Conservation (phyloP, 2,329 filamentous ascomycete genomes). For the Didymella pomorum region DNA sequence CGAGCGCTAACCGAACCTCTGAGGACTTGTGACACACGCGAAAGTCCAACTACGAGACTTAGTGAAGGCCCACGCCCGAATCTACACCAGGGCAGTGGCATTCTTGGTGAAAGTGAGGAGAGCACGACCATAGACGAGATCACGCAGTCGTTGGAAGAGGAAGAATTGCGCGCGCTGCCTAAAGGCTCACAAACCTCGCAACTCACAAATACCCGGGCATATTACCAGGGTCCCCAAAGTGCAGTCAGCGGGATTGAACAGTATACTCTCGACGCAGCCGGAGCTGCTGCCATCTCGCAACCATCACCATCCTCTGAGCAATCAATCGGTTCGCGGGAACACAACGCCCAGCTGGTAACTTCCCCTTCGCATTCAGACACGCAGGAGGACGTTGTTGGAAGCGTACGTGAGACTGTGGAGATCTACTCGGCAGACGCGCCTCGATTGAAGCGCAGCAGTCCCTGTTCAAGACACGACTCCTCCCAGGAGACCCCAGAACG, state of each 20-base stretch:
- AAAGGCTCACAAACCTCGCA: not conserved
- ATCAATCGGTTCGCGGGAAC: slow-evolving; percentile 24
- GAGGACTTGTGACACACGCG: not conserved
- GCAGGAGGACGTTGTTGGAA: slow-evolving; percentile 28
- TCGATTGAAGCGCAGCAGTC: slow-evolving; percentile 7
- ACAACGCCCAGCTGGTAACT: slow-evolving; percentile 39
- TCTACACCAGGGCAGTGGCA: not conserved
- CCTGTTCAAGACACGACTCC: slow-evolving; percentile 42
- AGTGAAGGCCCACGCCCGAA: not conserved
- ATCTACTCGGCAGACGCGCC: not conserved
- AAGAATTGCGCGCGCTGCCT: not conserved
- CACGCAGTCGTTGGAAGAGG: not conserved
- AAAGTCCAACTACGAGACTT: not conserved
- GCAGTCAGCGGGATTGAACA: not conserved
- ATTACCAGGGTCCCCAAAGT: not conserved
- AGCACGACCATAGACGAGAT: slow-evolving; percentile 19
- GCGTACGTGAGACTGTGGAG: slow-evolving; percentile 31
- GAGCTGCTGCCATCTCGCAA: slow-evolving; percentile 5
- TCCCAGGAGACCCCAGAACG: slow-evolving; percentile 41
- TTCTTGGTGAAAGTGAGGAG: slow-evolving; percentile 7
- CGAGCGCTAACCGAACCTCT: not conserved
- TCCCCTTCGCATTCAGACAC: slow-evolving; percentile 25
- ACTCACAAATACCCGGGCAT: not conserved
- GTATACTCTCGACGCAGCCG: not conserved
- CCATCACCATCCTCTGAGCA: slow-evolving; percentile 5